These are phyloP conservation scores for Stachybotrys elegans DNA, from an alignment of 2,329 filamentous ascomycete species.

Conservation along the genomic window DNA sequence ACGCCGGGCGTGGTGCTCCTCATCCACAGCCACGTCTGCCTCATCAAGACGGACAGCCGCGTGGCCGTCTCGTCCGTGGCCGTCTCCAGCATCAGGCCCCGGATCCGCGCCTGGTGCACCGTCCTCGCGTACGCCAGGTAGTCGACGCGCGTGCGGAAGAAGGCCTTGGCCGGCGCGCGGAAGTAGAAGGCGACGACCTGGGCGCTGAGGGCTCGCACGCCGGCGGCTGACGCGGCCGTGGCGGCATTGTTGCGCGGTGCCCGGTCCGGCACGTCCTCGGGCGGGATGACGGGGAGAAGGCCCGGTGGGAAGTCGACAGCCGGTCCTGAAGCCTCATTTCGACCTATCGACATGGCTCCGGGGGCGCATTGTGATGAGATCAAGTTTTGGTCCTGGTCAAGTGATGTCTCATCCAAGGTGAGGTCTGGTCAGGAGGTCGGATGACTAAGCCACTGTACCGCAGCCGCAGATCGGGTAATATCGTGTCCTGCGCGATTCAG, in stretches of 20 bases:
- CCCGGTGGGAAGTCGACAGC: slow-evolving; percentile 24
- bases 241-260: slow-evolving; percentile 49
- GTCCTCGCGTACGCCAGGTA: slow-evolving; percentile 60
- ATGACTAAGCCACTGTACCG: too few relatives aligned
- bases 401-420: too few relatives aligned
- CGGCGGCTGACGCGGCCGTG: slow-evolving; percentile 76
- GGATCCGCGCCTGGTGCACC: slow-evolving; percentile 42
- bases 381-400: neutral
- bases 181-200: slow-evolving; percentile 90
- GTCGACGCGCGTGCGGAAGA: slow-evolving; percentile 86
- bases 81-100: slow-evolving; percentile 29
- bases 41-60: slow-evolving; percentile 24
- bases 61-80: slow-evolving; percentile 29
- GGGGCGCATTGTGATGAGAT: slow-evolving; percentile 20
- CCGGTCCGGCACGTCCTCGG: slow-evolving; percentile 37
- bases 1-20: slow-evolving; percentile 65
- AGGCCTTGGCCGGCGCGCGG: slow-evolving; percentile 83
- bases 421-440: too few relatives aligned
- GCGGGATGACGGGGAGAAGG: slow-evolving; percentile 40
- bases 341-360: slow-evolving; percentile 29
- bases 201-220: slow-evolving; percentile 76
- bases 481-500: too few relatives aligned
- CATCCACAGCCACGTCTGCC: slow-evolving; percentile 44
- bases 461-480: too few relatives aligned
- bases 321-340: slow-evolving; percentile 22